Evolutionary conservation across 2,329 filamentous ascomycete genomes (phyloP), one percentile per base, ranked within the genome.

Genomic region (Xylaria digitata): DNA sequence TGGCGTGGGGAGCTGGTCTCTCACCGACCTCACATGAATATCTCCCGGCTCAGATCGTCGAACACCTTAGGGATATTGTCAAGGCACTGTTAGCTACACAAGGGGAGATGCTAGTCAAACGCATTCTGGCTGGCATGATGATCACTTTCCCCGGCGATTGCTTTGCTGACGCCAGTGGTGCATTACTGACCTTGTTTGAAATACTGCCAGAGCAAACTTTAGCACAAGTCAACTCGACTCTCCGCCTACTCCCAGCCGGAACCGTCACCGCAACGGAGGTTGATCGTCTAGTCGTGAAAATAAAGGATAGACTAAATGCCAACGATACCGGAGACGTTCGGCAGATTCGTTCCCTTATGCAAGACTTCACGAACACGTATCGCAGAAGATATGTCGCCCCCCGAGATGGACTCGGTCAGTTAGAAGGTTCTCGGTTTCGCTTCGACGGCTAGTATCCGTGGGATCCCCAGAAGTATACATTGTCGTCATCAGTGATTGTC

Each of bases 51-150:
- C 76, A 86, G 59, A 89, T 90, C 57, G 87, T 91, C 0, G 83
- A 87, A 3, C 89, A 94, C 72, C 86, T 97, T 26, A 90, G 89
- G 72, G 84, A 85, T 40, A 86, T 90, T 7, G 91, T 98, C 65
- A 92, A 91, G 78, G 85, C 87, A 67, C 85, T 97, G 59, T 82
- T 97, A 26, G 71, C 85, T 1, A 82, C 84, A 1, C 89, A 94
- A 70, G 94, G 96, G 43, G 90, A 93, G 75, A 82, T 89, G 63
- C 84, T 99, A 32, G 90, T 96, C 7, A 95, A 97, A 80, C 92
- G 94, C 70, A 90, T 97, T 65, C 86, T 99, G 82, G 96, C 94
- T 0, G 96, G 96, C 67, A 97, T 99, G 94, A 98, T 99, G 95
- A 97, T 97, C 78, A 96, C 92, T 0, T 99, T 99, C 81, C 96